Evolutionary conservation across 2,329 filamentous ascomycete species (phyloP), one percentile per base, ranked within the genome.

Genomic region (Rachicladosporium sp.): DNA sequence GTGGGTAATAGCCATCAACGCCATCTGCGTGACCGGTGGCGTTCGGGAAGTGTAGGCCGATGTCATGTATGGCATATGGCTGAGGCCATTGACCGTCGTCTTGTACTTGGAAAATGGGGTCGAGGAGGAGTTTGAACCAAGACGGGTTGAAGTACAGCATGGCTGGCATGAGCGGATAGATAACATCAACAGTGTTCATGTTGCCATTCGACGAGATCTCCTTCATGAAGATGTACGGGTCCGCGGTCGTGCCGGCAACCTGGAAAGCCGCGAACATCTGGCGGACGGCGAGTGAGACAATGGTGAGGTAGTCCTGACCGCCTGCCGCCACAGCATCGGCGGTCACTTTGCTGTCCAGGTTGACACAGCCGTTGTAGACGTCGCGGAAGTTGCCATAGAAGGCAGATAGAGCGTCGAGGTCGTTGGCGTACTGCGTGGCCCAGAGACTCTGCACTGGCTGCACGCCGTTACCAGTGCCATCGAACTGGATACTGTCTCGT

Each of bases 41-140:
- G 46, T 85, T 85, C 1, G 80, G 81, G 54, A 82, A 85, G 1
- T 71, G 56, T 9, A 41, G 33, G 1, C 81, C 81, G n/a, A 86
- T 64, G 59, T 86, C 81, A 53, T 86, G 81, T 71, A 85, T 82
- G 45, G 76, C 78, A 55, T 83, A 85, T 46, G 43, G 37, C 29
- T 54, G 47, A 11, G 51, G 50, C 40, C 47, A 46, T 9, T 40
- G 19, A 15, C 41, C 6, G 80, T 82, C 64, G 10, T 60, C 62
- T 4, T 66, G 55, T 37, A 68, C 68, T 6, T 52, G 50, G 46
- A 68, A 55, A 38, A 67, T 54, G 1, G 65, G 66, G 36, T 68
- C 60, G 6, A 68, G 46, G 19, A 69, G 54, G 0, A 68, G 49
- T 21, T 59, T 59, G 40, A 69, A 62, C 43, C 61, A 65, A 29